Evolutionary conservation across 2,329 filamentous ascomycete species (phyloP), one percentile per base, ranked within the genome.

Genomic region (Pestalotiopsis sp.): DNA sequence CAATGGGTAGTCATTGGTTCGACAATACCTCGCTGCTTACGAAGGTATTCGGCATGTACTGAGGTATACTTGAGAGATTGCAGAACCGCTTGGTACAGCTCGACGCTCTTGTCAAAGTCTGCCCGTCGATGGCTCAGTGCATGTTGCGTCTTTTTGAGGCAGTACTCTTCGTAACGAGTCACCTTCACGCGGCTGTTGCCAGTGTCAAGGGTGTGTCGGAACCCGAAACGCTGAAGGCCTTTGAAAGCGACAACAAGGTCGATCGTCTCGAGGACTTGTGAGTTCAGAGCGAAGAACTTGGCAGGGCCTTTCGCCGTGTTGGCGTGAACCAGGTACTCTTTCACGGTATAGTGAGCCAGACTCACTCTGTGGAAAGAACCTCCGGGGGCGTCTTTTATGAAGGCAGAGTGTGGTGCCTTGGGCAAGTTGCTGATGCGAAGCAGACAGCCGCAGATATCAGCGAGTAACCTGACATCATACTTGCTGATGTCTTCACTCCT

Each of bases 311-410:
- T 41, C 2, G 67, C 68, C 25, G 71, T 73, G 1, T 67, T 13
- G 2, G 63, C 36, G n/a, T 65, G 69, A 58, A 73, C 75, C 5
- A 77, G 70, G 12, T 73, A 77, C 57, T 77, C 75, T 61, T 71
- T 74, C 17, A 77, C 75, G 14, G 75, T 77, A 23, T 75, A 77
- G 61, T 77, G 75, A 7, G 75, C 73, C 17, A 75, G 56, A 14
- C 45, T 64, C 23, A 71, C 73, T 38, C 66, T 73, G n/a, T 23
- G 36, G 31, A 62, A 62, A 6, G 9, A 14, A 14, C n/a, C 36
- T n/a, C 14, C 14, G n/a, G 25, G 3, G 2, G 25, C 17, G 13
- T 36, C 27, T 11, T 40, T 13, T 1, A 13, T 27, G 12, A 62
- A 62, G 60, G 38, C 60, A 6, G 41, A 58, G 2, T 6, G 4